Evolutionary conservation across 1,284 basidiomycete genomes (phyloP).

Genomic region (Malassezia sympodialis): DNA sequence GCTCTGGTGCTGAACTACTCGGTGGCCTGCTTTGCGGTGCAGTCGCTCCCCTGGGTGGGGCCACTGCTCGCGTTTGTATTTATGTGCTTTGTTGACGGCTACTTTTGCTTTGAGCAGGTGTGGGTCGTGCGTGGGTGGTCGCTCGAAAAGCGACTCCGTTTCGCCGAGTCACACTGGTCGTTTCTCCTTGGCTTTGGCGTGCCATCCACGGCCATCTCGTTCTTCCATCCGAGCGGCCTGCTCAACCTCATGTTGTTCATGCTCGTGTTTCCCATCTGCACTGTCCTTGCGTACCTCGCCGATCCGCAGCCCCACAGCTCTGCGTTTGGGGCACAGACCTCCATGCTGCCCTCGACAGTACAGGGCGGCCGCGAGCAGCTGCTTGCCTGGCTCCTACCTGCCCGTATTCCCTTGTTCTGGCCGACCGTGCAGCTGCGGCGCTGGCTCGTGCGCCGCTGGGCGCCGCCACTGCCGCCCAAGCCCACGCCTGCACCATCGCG

Average conservation of each 20-base stretch:
- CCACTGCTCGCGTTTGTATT: constrained; percentile 32
- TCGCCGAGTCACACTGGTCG: constrained; percentile 43
- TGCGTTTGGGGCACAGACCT: constrained; percentile 21
- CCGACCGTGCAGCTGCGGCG: constrained; percentile 32
- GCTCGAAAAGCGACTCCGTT: constrained; percentile 36
- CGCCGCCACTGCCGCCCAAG: constrained; percentile 1
- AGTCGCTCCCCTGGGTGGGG: constrained; percentile 34
- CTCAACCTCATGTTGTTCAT: constrained; percentile 47
- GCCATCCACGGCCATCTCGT: constrained; percentile 41
- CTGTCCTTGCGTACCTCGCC: constrained; percentile 40
- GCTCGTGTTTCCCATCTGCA: constrained; percentile 44
- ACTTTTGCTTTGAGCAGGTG: constrained; percentile 46
- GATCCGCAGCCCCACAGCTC: constrained; percentile 34
- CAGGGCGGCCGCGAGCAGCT: neutral
- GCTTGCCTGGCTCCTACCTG: constrained; percentile 30
- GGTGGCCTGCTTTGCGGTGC: constrained; percentile 26
- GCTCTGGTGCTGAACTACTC: constrained; percentile 40
- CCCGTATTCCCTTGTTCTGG: constrained; percentile 42
- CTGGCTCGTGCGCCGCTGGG: neutral
- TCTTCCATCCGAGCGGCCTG: constrained; percentile 44
- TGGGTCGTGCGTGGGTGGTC: constrained; percentile 41
- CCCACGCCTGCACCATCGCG: neutral
- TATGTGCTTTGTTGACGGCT: constrained; percentile 43
- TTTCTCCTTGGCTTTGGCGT: constrained; percentile 46
- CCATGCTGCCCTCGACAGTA: constrained; percentile 15